Base-by-base conservation (phyloP, 2,329 filamentous ascomycete species). In the Epichloe brachyelytri region DNA sequence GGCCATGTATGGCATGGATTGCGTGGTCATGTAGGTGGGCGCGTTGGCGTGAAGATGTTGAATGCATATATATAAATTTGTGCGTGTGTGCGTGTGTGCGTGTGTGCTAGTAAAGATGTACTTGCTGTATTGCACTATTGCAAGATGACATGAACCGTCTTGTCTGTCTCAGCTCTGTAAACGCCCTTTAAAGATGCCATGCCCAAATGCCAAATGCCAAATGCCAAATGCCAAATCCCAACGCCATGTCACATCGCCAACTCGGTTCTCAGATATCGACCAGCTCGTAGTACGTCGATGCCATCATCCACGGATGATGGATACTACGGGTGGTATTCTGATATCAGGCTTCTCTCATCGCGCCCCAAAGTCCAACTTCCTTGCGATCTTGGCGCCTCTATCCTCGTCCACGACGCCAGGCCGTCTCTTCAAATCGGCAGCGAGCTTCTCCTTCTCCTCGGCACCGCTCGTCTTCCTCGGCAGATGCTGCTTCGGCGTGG, bases 1-100 rank as follows among this genome's bases (percentile, higher is more conserved):
- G 68, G 89, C 89, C 55, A 96, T 98, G 89, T 97, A 96, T 69
- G 93, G 93, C 4, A 80, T 95, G 65, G 91, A 93, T 54, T 98
- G 93, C 67, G 66, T 65, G 44, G 63, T 94, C 43, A 97, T 96
- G 89, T 97, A 50, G 17, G 10, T 8, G 33, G 20, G 19, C n/a
- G 22, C n/a, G 22, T 15, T 15, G 22, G 17, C 14, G 20, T 15
- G 12, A 20, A 11, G 15, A 34, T 17, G 30, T 17, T 39, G n/a
- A 10, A n/a, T 39, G 6, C 17, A 39, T 39, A 19, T 39, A 7
- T 11, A 39, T 39, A 39, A 8, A 19, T 39, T 17, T 39, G 19
- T 39, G 15, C 5, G 34, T 38, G 36, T 38, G 36, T 38, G 36
- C 1, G 36, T 37, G 36, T 5, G 36, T 15, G 12, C 3, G 36